Percentiles rank a stretch among this genome's conserved stretches.
Evolutionary conservation across 2,329 filamentous ascomycete species (phyloP).

Genomic region (Eutypa lata): DNA sequence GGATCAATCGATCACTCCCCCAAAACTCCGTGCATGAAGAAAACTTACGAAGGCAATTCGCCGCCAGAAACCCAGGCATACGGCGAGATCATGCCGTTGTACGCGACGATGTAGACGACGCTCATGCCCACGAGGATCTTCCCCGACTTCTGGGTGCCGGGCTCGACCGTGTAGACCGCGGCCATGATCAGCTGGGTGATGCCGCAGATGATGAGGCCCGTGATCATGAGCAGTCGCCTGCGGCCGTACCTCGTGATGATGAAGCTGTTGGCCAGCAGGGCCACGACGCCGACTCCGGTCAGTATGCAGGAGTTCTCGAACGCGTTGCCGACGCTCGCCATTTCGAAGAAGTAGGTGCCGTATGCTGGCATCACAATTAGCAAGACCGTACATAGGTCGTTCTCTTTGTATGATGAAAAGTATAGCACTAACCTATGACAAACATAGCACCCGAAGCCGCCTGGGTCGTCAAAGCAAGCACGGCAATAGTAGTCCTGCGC

Average conservation of each 20-base stretch:
- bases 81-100: slow-evolving; percentile 51
- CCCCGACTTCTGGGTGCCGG: slow-evolving; percentile 34
- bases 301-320: slow-evolving; percentile 58
- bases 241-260: slow-evolving; percentile 52
- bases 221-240: slow-evolving; percentile 49
- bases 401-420: background rate
- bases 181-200: slow-evolving; percentile 53
- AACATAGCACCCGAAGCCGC: slow-evolving; percentile 55
- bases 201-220: slow-evolving; percentile 49
- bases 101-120: slow-evolving; percentile 51
- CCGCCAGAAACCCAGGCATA: slow-evolving; percentile 58
- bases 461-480: slow-evolving; percentile 47
- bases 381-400: background rate
- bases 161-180: slow-evolving; percentile 44
- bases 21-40: too few relatives aligned
- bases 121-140: slow-evolving; percentile 51
- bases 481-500: slow-evolving; percentile 45
- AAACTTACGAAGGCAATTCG: slow-evolving; percentile 46
- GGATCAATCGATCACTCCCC: too few relatives aligned
- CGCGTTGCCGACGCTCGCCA: slow-evolving; percentile 52
- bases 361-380: slow-evolving; percentile 36
- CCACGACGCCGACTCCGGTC: slow-evolving; percentile 50
- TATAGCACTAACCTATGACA: slow-evolving; percentile 43
- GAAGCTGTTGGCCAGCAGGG: slow-evolving; percentile 50
- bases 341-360: slow-evolving; percentile 58